Conservation (phyloP, 108 stramenopile genomes). For the Discostella stelligeroides region DNA sequence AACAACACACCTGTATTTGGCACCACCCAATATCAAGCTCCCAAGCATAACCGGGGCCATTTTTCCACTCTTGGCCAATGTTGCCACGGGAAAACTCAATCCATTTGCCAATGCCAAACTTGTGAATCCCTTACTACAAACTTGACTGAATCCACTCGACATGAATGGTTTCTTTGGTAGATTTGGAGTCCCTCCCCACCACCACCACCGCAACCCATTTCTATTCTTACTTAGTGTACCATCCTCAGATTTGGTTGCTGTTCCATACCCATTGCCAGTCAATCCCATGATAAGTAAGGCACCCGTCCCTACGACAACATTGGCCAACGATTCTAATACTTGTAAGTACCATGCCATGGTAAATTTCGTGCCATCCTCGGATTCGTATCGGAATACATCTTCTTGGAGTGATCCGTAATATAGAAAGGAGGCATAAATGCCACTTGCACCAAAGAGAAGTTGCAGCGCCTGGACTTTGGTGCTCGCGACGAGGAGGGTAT, state of each 20-base stretch:
- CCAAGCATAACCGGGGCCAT: slow-evolving; percentile 92
- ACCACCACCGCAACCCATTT: background rate
- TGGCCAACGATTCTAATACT: slow-evolving; percentile 67
- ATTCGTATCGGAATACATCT: slow-evolving; percentile 73
- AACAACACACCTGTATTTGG: slow-evolving; percentile 44
- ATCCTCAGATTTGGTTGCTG: background rate
- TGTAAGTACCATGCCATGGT: slow-evolving; percentile 75
- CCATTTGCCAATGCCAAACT: slow-evolving; percentile 66
- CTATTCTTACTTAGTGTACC: background rate
- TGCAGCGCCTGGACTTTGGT: slow-evolving; percentile 48
- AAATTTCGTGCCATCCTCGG: slow-evolving; percentile 64
- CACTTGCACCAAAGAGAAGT: slow-evolving; percentile 66
- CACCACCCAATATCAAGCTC: slow-evolving; percentile 61
- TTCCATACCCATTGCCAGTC: slow-evolving; percentile 12
- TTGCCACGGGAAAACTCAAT: slow-evolving; percentile 86
- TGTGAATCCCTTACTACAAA: slow-evolving; percentile 72
- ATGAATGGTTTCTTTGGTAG: slow-evolving; percentile 58
- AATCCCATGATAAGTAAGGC: slow-evolving; percentile 47
- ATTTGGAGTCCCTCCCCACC: slow-evolving; percentile 47
- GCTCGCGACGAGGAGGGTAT: background rate
- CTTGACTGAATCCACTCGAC: slow-evolving; percentile 64
- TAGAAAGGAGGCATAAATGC: slow-evolving; percentile 85
- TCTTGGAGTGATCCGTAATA: slow-evolving; percentile 88
- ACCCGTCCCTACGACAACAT: slow-evolving; percentile 59
- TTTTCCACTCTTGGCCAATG: slow-evolving; percentile 90